These are phyloP conservation scores for Nothophaeocryptopus gaeumannii DNA, from an alignment of 2,329 filamentous ascomycete species.

Conservation along the genomic window DNA sequence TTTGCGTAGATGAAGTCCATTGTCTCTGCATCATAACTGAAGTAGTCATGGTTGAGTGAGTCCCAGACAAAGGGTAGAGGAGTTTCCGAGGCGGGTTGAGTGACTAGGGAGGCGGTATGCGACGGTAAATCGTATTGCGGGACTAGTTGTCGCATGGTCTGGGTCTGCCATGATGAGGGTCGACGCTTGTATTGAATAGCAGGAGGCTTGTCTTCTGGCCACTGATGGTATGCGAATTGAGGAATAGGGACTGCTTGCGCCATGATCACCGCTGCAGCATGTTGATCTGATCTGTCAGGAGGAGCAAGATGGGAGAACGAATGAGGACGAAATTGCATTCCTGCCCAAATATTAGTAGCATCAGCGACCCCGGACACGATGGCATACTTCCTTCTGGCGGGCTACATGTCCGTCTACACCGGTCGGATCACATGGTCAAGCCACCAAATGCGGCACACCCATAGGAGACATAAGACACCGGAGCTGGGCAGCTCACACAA, in stretches of 20 bases:
- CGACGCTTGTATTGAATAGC: slow-evolving; percentile 9
- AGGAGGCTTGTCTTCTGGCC: slow-evolving; percentile 12
- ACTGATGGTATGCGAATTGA: slow-evolving; percentile 13
- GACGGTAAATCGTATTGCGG: slow-evolving; percentile 8
- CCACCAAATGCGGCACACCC: not conserved
- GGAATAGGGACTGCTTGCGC: slow-evolving; percentile 7
- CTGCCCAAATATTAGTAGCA: too few species aligned
- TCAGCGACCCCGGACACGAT: too few species aligned
- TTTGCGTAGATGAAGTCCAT: slow-evolving; percentile 14
- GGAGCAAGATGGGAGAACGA: too few species aligned
- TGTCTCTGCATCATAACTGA: slow-evolving; percentile 16
- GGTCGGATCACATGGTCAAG: slow-evolving; percentile 2
- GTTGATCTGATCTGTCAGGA: too few species aligned
- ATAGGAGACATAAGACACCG: not conserved
- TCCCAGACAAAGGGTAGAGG: slow-evolving; percentile 11
- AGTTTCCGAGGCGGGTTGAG: not conserved
- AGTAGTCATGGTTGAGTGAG: slow-evolving; percentile 12
- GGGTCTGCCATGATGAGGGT: not conserved
- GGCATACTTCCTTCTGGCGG: not conserved
- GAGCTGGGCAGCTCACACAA: too few species aligned
- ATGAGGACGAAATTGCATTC: too few species aligned
- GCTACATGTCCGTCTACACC: not conserved
- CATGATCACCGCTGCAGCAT: slow-evolving; percentile 5
- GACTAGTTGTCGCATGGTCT: slow-evolving; percentile 3
- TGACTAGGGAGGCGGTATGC: not conserved